Evolutionary conservation across 139 green algal genomes (phyloP), one percentile per base, ranked within the genome.

Genomic region (Micractinium conductrix): DNA sequence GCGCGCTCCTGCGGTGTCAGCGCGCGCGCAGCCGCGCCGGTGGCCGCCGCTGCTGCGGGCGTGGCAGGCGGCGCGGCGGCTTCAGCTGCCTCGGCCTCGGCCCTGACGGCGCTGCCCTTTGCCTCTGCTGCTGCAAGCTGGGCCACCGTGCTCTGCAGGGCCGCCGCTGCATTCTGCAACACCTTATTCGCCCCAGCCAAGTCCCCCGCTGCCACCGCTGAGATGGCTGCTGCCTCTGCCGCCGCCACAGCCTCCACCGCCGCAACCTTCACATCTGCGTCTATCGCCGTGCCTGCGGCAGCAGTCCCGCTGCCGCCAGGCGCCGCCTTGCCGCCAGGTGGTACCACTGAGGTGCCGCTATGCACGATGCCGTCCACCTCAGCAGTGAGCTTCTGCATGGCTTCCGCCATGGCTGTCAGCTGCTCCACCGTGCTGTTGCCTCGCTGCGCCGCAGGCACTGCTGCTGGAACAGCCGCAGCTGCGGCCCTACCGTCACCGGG

Each of bases 311-410:
- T 43, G 50, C 73, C 26, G 38, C 28, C 60, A 42, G 40, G 40
- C 26, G 24, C 40, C 26, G 33, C 45, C 35, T 28, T 30, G 28
- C 38, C 74, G 30, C 37, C 40, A 40, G 76, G 3, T 74, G 68
- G 10, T 60, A 43, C 8, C 19, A 19, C 53, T 30, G 53, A 28
- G 8, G 30, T 71, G 26, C 73, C 45, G 73, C 73, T 79, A n/a
- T 79, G 73, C 73, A 79, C 73, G 19, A 79, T 79, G 45, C 73
- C 73, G 33, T 81, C 70, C 21, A 89, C 72, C 28, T 89, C 82
- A 30, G 83, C 45, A 12, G 84, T 85, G 40, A 88, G 44, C 38
- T 65, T 50, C 35, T 85, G 85, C 78, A 88, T 85, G 9, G 85
- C 83, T 33, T 30, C 78, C 45, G 78, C 68, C 85, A 88, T 82